A percentile compares a stretch with the other conserved stretches of the same genome.
Conservation (phyloP, 2,329 filamentous ascomycete genomes). For the Trichophyton rubrum region DNA sequence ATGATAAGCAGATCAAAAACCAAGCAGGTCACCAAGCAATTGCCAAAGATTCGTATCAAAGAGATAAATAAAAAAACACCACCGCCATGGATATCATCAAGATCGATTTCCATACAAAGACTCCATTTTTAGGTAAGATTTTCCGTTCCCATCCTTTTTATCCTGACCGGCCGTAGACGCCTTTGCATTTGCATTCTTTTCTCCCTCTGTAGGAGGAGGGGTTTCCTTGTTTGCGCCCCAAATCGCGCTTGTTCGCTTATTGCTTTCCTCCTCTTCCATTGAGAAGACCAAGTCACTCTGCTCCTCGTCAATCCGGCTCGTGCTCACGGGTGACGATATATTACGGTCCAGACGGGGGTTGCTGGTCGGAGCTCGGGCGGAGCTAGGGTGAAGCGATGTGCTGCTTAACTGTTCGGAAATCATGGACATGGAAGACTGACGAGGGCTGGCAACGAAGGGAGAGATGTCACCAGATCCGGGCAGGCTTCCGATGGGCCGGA, state of each 20-base stretch:
- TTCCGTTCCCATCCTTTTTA: slow-evolving; percentile 7
- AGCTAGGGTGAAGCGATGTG: slow-evolving; percentile 32
- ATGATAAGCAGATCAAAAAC: background rate
- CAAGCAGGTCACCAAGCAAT: background rate
- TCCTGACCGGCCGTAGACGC: slow-evolving; percentile 3
- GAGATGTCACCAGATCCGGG: slow-evolving; percentile 37
- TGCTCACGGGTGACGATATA: slow-evolving; percentile 34
- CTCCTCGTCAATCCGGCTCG: slow-evolving; percentile 38
- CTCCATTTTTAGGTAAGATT: slow-evolving; percentile 10
- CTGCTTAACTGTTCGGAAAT: slow-evolving; percentile 46
- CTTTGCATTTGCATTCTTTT: slow-evolving; percentile 6
- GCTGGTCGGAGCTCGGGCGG: slow-evolving; percentile 25
- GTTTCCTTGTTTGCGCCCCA: slow-evolving; percentile 26
- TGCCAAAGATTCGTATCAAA: background rate
- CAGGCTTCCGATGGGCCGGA: slow-evolving; percentile 39
- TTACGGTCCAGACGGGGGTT: slow-evolving; percentile 32
- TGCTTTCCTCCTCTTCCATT: slow-evolving; percentile 40
- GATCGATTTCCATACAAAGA: slow-evolving; percentile 10
- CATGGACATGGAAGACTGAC: slow-evolving; percentile 48
- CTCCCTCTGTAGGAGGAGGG: slow-evolving; percentile 17
- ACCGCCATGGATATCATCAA: background rate
- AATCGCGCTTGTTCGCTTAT: slow-evolving; percentile 28
- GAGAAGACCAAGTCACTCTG: slow-evolving; percentile 37
- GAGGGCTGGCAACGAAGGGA: slow-evolving; percentile 42
- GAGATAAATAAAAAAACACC: background rate